Evolutionary conservation across 208 protist genomes (phyloP).

Genomic region (Leishmania arabica): DNA sequence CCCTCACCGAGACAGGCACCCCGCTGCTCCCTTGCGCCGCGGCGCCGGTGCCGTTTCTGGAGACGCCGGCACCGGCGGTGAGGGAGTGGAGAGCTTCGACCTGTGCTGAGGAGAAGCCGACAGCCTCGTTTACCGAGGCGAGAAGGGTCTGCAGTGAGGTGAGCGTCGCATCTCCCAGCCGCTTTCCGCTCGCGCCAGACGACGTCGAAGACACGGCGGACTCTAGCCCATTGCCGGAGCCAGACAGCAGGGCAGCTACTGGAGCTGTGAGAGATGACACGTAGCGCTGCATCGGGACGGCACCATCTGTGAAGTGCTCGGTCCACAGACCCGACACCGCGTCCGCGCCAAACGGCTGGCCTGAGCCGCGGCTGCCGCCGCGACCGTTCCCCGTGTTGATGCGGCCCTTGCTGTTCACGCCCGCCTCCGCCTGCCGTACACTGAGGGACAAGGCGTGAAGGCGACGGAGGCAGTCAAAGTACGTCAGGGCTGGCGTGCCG

Average conservation of each 20-base stretch:
- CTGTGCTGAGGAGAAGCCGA: constrained; percentile 67
- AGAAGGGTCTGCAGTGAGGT: constrained; percentile 26
- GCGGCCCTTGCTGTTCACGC: constrained; percentile 18
- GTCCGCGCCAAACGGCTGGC: constrained; percentile 21
- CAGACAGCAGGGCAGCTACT: constrained; percentile 22
- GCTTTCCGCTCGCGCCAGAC: background rate
- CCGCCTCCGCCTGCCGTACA: constrained; percentile 30
- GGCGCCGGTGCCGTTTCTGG: constrained; percentile 3
- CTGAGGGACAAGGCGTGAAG: constrained; percentile 26
- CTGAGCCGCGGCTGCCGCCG: background rate
- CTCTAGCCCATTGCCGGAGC: background rate
- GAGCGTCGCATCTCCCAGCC: background rate
- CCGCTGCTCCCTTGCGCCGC: constrained; percentile 1
- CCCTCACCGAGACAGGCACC: constrained; percentile 35
- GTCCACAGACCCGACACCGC: constrained; percentile 27
- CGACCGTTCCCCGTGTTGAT: background rate
- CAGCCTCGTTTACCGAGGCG: constrained; percentile 16
- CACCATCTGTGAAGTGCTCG: constrained; percentile 30
- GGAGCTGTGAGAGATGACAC: constrained; percentile 9
- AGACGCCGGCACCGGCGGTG: constrained; percentile 10
- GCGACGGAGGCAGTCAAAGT: constrained; percentile 49
- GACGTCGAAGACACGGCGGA: background rate
- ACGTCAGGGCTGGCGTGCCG: constrained; percentile 70
- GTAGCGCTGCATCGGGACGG: constrained; percentile 33
- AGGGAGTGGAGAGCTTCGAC: constrained; percentile 68